Evolutionary conservation across 257 asterid species (phyloP).

Genomic region (Solanum gracilifrons): DNA sequence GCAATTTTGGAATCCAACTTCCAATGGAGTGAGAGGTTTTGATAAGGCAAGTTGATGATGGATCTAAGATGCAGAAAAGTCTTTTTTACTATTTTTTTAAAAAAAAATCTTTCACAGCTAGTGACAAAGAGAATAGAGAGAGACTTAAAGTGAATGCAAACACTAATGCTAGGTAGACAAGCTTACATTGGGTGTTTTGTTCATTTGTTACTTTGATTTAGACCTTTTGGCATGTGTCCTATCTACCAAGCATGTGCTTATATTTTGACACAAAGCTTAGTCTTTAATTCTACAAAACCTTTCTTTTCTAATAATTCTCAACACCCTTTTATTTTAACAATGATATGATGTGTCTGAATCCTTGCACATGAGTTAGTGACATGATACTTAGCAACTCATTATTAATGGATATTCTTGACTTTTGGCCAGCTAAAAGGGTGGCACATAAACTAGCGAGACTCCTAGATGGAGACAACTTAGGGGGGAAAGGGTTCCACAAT

Average conservation of each 20-base stretch:
- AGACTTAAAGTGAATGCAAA: neutral
- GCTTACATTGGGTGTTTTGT: slow-evolving; percentile 9
- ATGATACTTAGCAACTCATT: slow-evolving; percentile 9
- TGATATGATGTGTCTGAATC: slow-evolving; percentile 30
- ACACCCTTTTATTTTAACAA: slow-evolving; percentile 11
- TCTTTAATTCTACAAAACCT: neutral
- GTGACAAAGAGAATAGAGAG: neutral
- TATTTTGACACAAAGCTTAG: slow-evolving; percentile 27
- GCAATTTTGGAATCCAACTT: neutral
- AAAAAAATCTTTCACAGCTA: neutral
- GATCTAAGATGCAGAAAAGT: neutral
- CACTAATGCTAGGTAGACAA: neutral
- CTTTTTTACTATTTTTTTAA: neutral
- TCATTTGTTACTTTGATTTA: slow-evolving; percentile 13
- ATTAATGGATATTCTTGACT: slow-evolving; percentile 11
- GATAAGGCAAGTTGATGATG: neutral
- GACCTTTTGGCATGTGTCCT: slow-evolving; percentile 31
- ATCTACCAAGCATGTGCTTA: slow-evolving; percentile 49
- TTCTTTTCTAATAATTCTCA: slow-evolving; percentile 5
- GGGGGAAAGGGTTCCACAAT: slow-evolving; percentile 21
- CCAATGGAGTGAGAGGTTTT: neutral
- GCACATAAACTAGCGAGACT: slow-evolving; percentile 28
- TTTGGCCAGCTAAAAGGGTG: slow-evolving; percentile 31
- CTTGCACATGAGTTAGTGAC: slow-evolving; percentile 47
- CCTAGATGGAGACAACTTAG: slow-evolving; percentile 51